These are phyloP conservation scores for Ambrosia artemisiifolia DNA, from an alignment of 129 eudicot genomes.

Conservation along the genomic window DNA sequence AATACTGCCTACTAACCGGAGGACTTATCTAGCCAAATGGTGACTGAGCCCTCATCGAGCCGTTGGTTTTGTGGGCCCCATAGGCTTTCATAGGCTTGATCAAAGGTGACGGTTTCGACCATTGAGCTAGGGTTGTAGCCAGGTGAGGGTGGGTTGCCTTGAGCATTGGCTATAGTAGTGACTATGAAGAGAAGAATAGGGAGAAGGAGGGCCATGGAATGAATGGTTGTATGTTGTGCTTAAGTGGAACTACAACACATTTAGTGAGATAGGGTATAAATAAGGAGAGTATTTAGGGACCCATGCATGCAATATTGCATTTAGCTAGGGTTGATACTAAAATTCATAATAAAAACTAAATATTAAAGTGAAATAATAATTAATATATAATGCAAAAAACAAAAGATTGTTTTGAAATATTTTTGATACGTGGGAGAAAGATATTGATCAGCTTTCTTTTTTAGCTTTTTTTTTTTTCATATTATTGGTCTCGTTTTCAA, in stretches of 20 bases:
- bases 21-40: slow-evolving; percentile 69
- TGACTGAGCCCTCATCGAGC: slow-evolving; percentile 45
- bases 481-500: slow-evolving; percentile 1
- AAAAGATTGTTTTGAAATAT: slow-evolving; percentile 16
- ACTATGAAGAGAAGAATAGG: slow-evolving; percentile 34
- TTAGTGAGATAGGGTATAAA: slow-evolving; percentile 42
- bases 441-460: slow-evolving; percentile 18
- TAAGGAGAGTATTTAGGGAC: slow-evolving; percentile 38
- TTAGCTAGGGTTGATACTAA: slow-evolving; percentile 1
- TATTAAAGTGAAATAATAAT: neutral
- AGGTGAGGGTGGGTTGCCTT: slow-evolving; percentile 79
- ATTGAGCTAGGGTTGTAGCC: slow-evolving; percentile 77
- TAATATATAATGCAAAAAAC: slow-evolving; percentile 12
- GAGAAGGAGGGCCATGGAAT: slow-evolving; percentile 18
- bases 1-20: slow-evolving; percentile 44
- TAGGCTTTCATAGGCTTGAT: slow-evolving; percentile 48
- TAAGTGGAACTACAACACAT: neutral
- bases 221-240: slow-evolving; percentile 6
- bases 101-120: slow-evolving; percentile 40
- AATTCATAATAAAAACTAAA: neutral
- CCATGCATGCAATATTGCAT: slow-evolving; percentile 24
- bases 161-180: slow-evolving; percentile 36
- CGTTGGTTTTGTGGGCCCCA: slow-evolving; percentile 94
- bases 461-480: neutral
- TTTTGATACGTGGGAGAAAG: slow-evolving; percentile 23